A percentile compares a stretch with the other conserved stretches of the same genome.
Evolutionary conservation across 345 rosid genomes (phyloP).

Genomic region (Euphorbia pulcherrima): DNA sequence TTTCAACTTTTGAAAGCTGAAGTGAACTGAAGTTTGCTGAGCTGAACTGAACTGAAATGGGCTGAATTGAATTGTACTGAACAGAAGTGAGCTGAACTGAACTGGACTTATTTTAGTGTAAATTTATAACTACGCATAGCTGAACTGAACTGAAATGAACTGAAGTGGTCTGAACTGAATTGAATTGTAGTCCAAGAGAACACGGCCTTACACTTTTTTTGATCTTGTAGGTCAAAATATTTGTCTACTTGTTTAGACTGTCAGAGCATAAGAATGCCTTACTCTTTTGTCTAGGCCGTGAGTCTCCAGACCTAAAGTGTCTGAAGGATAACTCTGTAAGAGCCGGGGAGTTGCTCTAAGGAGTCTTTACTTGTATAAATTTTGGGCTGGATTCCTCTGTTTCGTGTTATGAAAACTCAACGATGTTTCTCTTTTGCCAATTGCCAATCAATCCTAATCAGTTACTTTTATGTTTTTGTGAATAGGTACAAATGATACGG

Average conservation of each 20-base stretch:
- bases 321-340: not conserved
- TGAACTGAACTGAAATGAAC: no score
- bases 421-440: slow-evolving; percentile 1
- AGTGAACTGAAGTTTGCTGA: no score
- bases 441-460: not conserved
- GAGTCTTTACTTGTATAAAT: not conserved
- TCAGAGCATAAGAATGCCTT: not conserved
- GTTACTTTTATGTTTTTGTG: not conserved
- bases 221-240: not conserved
- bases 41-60: no score
- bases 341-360: not conserved
- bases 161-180: no score
- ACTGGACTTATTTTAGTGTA: no score
- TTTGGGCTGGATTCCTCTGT: no score
- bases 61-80: no score
- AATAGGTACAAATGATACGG: slow-evolving; percentile 74
- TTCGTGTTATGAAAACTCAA: not conserved
- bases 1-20: no score
- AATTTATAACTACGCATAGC: no score
- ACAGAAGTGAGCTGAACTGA: no score
- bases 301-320: not conserved
- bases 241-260: not conserved
- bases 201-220: not conserved
- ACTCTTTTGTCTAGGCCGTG: not conserved
- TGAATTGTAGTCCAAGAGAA: no score